phyloP scores from a whole-genome alignment of 768 basidiomycete species.

The Mycena chlorophos region DNA sequence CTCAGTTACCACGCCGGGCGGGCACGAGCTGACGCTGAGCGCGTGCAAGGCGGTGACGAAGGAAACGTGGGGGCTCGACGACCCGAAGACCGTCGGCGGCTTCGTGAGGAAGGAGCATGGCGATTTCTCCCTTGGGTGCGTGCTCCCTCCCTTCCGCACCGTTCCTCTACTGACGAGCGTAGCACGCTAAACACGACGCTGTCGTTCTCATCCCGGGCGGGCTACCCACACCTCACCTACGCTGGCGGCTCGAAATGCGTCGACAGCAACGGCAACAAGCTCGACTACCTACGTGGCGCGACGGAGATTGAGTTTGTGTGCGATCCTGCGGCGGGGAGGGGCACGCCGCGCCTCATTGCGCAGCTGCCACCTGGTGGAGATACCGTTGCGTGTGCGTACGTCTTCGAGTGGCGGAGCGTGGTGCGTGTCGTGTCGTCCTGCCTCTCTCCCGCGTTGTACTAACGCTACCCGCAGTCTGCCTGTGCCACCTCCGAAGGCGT shows the following conservation, averaged over 20 bases:
- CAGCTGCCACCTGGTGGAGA: constrained; percentile 68
- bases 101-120: constrained; percentile 62
- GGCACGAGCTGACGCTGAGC: constrained; percentile 56
- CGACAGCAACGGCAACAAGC: constrained; percentile 35
- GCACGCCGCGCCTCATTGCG: constrained; percentile 56
- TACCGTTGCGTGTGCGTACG: constrained; percentile 69
- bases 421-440: constrained; percentile 41
- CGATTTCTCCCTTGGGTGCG: constrained; percentile 74
- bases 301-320: constrained; percentile 78
- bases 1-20: constrained; percentile 47
- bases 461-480: constrained; percentile 50
- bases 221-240: constrained; percentile 46
- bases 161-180: not conserved
- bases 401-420: constrained; percentile 82
- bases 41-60: constrained; percentile 58
- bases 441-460: not conserved
- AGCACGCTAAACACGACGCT: constrained; percentile 70
- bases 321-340: constrained; percentile 59
- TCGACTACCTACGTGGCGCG: constrained; percentile 49
- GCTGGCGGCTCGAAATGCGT: constrained; percentile 66
- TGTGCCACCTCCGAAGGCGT: constrained; percentile 67
- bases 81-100: constrained; percentile 49
- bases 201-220: constrained; percentile 52
- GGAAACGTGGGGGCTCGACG: constrained; percentile 59
- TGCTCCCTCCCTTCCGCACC: constrained; percentile 2